phyloP scores from a whole-genome alignment of 2,329 filamentous ascomycete genomes.

The Nemania sp. region DNA sequence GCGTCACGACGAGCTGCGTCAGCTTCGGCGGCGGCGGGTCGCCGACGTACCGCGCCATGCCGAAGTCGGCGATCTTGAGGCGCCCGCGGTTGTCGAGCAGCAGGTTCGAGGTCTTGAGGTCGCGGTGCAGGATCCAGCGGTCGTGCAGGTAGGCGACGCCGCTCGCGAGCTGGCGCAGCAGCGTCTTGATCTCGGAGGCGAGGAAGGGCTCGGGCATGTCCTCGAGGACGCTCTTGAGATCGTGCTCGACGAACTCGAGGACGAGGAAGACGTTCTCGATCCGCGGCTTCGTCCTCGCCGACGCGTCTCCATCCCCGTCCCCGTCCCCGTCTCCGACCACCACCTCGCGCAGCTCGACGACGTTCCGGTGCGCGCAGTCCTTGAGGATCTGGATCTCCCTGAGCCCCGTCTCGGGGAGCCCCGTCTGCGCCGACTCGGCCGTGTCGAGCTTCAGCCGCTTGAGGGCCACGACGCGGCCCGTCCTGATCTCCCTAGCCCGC shows the following conservation, averaged over 20 bases:
- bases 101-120: conserved; percentile 92
- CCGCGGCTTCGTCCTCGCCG: conserved; percentile 50
- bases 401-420: conserved; percentile 88
- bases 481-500: conserved; percentile 73
- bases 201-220: conserved; percentile 95
- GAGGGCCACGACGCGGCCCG: conserved; percentile 82
- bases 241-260: conserved; percentile 97
- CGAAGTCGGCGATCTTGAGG: conserved; percentile 96
- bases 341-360: conserved; percentile 82
- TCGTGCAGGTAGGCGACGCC: conserved; percentile 85
- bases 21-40: conserved; percentile 75
- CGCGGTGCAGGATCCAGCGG: conserved; percentile 89
- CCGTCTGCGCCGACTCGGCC: conserved; percentile 53
- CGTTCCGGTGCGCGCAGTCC: conserved; percentile 78
- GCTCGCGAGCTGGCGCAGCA: conserved; percentile 79
- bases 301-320: too few species aligned
- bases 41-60: conserved; percentile 90
- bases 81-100: conserved; percentile 93
- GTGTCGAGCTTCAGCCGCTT: conserved; percentile 93
- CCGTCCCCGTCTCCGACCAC: conserved; percentile 59
- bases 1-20: conserved; percentile 90
- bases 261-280: conserved; percentile 80
- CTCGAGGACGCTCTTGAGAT: conserved; percentile 89
- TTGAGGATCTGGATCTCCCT: conserved; percentile 92
- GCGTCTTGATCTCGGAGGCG: conserved; percentile 87